Evolutionary conservation across 495 filamentous ascomycete genomes (phyloP), one percentile per base, ranked within the genome.

Genomic region (Neurospora sublineolata): DNA sequence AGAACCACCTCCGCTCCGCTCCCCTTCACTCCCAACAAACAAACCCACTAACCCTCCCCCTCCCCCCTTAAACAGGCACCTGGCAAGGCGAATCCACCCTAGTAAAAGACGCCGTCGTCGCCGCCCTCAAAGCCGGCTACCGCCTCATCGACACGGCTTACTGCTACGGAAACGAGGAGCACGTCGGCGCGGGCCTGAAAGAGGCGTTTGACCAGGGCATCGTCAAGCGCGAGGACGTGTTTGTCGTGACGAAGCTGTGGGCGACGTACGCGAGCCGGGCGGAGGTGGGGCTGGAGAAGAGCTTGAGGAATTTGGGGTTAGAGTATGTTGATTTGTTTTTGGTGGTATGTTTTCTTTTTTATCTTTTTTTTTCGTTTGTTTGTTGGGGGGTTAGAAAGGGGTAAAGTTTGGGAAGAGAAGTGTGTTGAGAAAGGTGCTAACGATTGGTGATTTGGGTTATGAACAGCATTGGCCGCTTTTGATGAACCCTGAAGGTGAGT

Each of bases 231-330:
- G 88, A 92, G 79, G 90, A 94, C 70, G 80, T 95, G 58, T 97
- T 94, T 81, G 87, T 97, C 52, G 92, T 91, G 64, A 90, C 88
- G 36, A 97, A 97, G 82, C 81, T 95, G 38, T 95, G 92, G 93
- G 89, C 87, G 75, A 93, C 92, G 23, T 94, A 89, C 80, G 89
- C 90, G 78, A 85, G 84, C 11, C 84, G 89, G 2, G 88, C 89
- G 18, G 88, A 91, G 79, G 82, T 89, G 68, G 88, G 85, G 3
- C 80, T 96, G 20, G 87, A 94, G 72, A 86, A 88, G 80, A 91
- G 88, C 73, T 82, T 97, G 76, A 87, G 88, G 80, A 85, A 85
- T 67, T 79, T 97, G 69, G 89, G 90, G 37, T 79, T 94, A 72
- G 89, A 92, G 70, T 96, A 97, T 80, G 85, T 97, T 9, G 93